Evolutionary conservation across 164 flowering plant species (phyloP).

Genomic region (Macadamia integrifolia): DNA sequence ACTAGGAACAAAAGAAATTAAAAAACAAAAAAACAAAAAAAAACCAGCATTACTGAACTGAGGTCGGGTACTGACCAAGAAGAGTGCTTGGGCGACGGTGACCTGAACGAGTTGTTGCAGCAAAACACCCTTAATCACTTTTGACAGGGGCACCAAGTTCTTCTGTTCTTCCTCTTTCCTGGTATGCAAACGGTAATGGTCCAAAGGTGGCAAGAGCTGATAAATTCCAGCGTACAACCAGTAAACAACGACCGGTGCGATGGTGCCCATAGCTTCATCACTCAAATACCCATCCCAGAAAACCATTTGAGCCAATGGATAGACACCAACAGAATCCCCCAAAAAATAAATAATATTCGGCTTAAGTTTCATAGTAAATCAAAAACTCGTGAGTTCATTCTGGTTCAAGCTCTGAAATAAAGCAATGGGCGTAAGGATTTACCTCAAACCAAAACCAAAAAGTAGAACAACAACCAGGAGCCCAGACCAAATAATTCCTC

Average conservation of each 20-base stretch:
- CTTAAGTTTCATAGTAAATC: not conserved
- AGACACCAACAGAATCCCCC: too few relatives aligned
- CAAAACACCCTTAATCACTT: conserved; percentile 51
- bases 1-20: too few relatives aligned
- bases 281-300: conserved; percentile 59
- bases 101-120: conserved; percentile 60
- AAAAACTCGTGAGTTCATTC: not conserved
- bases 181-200: conserved; percentile 48
- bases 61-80: conserved; percentile 24
- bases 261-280: conserved; percentile 59
- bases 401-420: not conserved
- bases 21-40: too few relatives aligned
- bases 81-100: conserved; percentile 38
- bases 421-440: not conserved
- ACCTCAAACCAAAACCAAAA: too few relatives aligned
- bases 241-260: conserved; percentile 54
- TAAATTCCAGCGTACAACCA: conserved; percentile 60
- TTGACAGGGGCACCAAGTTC: conserved; percentile 36
- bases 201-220: conserved; percentile 42
- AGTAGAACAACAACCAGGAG: not conserved
- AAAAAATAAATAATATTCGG: too few relatives aligned
- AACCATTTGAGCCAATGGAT: conserved; percentile 28
- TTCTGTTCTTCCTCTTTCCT: conserved; percentile 42
- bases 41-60: too few relatives aligned
- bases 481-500: not conserved